Evolutionary conservation across 371 early-diverging fungal genomes (phyloP).

Genomic region (Mortierella sp.): DNA sequence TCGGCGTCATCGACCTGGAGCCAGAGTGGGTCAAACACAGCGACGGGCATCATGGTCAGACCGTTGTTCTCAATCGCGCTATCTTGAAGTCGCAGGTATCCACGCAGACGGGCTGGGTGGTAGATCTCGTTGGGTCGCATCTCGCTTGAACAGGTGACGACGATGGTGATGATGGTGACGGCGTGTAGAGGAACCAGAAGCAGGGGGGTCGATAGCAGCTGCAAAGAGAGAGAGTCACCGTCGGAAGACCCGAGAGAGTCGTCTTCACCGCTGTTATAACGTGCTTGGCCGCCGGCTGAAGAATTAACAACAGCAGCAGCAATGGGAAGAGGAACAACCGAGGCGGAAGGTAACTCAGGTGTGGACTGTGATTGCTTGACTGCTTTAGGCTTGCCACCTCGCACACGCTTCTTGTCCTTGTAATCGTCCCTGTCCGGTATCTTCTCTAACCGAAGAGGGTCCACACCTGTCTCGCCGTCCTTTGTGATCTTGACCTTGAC

Average conservation of each 20-base stretch:
- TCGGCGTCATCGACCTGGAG: conserved; percentile 42
- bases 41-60: conserved; percentile 49
- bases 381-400: not conserved
- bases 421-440: no score
- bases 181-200: not conserved
- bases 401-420: not conserved
- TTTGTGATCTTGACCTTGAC: not conserved
- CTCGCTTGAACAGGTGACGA: conserved; percentile 29
- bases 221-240: conserved; percentile 21
- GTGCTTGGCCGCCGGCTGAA: not conserved
- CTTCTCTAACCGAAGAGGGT: not conserved
- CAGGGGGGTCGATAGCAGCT: not conserved
- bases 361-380: not conserved
- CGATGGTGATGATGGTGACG: not conserved
- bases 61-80: conserved; percentile 31
- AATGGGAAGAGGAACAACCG: not conserved
- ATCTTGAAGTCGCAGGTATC: conserved; percentile 32
- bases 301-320: not conserved
- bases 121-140: conserved; percentile 46
- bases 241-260: conserved; percentile 5
- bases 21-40: conserved; percentile 58
- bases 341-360: not conserved
- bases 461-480: not conserved
- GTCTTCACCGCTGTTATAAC: not conserved
- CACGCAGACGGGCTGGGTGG: conserved; percentile 35